These are phyloP conservation scores for Trypanosoma avium DNA, from an alignment of 208 protist genomes.

Conservation along the genomic window DNA sequence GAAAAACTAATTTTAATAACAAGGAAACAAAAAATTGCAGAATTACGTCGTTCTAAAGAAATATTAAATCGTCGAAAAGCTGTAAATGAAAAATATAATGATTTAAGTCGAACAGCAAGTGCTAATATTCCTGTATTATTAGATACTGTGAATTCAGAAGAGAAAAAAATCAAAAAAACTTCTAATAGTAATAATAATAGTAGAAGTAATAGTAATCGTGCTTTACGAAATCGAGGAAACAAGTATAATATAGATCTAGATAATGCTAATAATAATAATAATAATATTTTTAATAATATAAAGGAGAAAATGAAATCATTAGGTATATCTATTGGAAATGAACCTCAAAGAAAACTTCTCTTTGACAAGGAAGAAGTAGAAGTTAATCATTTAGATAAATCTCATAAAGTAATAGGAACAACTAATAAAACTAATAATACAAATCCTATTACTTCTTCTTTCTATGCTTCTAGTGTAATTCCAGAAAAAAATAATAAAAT, in stretches of 20 bases:
- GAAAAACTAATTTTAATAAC: slow-evolving; percentile 7
- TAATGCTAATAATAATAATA: too few relatives aligned
- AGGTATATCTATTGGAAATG: not conserved
- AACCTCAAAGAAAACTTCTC: not conserved
- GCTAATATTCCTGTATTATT: not conserved
- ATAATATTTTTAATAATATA: not conserved
- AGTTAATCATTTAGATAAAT: not conserved
- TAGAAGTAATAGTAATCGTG: not conserved
- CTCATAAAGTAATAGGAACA: not conserved
- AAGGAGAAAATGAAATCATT: too few relatives aligned
- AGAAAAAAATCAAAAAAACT: not conserved
- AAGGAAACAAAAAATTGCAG: not conserved
- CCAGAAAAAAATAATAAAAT: too few relatives aligned
- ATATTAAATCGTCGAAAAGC: slow-evolving; percentile 12
- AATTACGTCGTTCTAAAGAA: slow-evolving; percentile 1
- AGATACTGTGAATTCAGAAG: not conserved
- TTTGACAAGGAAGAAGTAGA: too few relatives aligned
- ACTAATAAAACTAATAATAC: too few relatives aligned
- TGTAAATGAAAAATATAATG: slow-evolving; percentile 24
- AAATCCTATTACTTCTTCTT: too few relatives aligned
- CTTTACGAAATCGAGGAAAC: too few relatives aligned
- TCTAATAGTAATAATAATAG: not conserved
- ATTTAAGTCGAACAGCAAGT: slow-evolving; percentile 5
- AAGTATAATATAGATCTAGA: too few relatives aligned
- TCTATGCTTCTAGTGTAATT: too few relatives aligned